Conservation (phyloP, 2,329 filamentous ascomycete genomes). For the Calonectria hongkongensis region DNA sequence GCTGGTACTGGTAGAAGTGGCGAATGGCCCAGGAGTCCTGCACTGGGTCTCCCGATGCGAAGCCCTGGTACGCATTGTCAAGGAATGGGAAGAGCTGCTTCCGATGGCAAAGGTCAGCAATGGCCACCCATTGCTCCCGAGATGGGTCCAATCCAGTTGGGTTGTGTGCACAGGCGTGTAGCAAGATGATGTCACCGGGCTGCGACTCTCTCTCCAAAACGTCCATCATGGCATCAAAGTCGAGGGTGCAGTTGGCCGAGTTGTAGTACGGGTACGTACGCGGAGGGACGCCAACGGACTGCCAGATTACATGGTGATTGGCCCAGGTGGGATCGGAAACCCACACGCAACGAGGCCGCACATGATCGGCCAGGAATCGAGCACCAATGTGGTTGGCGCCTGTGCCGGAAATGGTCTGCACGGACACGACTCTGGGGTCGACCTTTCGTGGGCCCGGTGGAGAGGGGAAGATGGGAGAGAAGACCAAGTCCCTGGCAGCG, state of each 20-base stretch:
- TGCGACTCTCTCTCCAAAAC: slow-evolving; percentile 80
- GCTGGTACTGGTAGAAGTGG: slow-evolving; percentile 85
- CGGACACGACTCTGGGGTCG: slow-evolving; percentile 65
- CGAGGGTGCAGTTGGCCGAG: slow-evolving; percentile 88
- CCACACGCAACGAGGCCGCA: slow-evolving; percentile 88
- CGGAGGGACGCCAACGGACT: slow-evolving; percentile 86
- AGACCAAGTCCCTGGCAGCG: slow-evolving; percentile 46
- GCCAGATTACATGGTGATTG: slow-evolving; percentile 98
- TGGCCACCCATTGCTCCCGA: slow-evolving; percentile 92
- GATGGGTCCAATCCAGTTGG: slow-evolving; percentile 97
- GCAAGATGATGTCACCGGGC: slow-evolving; percentile 86
- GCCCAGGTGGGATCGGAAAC: slow-evolving; percentile 97
- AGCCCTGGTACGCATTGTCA: slow-evolving; percentile 97
- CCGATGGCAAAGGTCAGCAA: slow-evolving; percentile 83
- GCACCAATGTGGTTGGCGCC: slow-evolving; percentile 95
- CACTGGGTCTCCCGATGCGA: slow-evolving; percentile 90
- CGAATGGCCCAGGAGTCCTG: slow-evolving; percentile 92
- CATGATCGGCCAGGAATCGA: slow-evolving; percentile 92
- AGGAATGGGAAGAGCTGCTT: slow-evolving; percentile 97
- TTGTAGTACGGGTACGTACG: slow-evolving; percentile 95
- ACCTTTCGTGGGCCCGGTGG: background rate
- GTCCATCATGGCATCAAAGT: slow-evolving; percentile 90
- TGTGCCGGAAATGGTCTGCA: slow-evolving; percentile 98
- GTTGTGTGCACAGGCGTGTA: slow-evolving; percentile 98
- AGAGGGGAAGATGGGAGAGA: slow-evolving; percentile 25